Conservation (phyloP, 129 eudicot genomes). For the Ambrosia artemisiifolia region DNA sequence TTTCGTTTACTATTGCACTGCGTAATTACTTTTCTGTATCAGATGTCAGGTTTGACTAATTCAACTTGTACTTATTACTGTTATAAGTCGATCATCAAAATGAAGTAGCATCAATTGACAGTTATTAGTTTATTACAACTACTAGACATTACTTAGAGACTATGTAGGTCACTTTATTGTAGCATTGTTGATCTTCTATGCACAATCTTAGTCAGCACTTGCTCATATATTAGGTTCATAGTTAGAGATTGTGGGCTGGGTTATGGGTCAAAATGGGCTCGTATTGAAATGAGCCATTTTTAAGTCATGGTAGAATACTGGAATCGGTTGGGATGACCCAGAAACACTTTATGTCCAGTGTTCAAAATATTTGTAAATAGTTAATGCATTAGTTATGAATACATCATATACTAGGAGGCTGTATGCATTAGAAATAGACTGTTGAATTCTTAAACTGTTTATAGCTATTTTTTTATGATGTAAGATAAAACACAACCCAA, state of each 20-base stretch:
- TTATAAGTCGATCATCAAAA: neutral
- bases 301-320: neutral
- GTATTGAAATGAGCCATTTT: neutral
- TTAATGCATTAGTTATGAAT: neutral
- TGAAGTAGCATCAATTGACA: neutral
- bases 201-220: neutral
- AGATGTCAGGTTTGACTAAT: slow-evolving; percentile 75
- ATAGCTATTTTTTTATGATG: neutral
- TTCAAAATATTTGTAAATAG: neutral
- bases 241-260: neutral
- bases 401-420: neutral
- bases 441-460: neutral
- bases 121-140: neutral
- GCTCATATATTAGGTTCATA: neutral
- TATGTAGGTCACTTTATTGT: neutral
- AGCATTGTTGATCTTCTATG: neutral
- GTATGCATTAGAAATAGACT: neutral
- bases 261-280: neutral
- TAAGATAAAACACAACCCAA: neutral
- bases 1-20: slow-evolving; percentile 65
- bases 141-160: neutral
- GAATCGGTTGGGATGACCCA: neutral
- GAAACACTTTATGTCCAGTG: neutral
- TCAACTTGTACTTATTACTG: slow-evolving; percentile 3
- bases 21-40: slow-evolving; percentile 78